phyloP scores from a whole-genome alignment of 495 filamentous ascomycete genomes.

The Physcia stellaris region DNA sequence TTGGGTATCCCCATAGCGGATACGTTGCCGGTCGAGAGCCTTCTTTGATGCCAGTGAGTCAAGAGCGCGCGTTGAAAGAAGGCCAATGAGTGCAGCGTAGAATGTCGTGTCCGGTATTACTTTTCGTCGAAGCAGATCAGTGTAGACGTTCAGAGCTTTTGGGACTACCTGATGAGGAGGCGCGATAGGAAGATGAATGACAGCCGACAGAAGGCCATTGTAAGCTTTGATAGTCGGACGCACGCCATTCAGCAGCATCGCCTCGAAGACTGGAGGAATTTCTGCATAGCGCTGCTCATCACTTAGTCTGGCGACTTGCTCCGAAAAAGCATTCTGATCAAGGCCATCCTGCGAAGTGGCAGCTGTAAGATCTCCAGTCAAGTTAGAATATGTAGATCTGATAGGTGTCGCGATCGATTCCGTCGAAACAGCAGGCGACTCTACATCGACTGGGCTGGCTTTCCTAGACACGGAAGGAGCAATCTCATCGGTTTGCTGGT shows the following conservation, averaged over 20 bases:
- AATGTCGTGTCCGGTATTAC: constrained; percentile 71
- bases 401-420: constrained; percentile 1
- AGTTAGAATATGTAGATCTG: constrained; percentile 3
- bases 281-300: constrained; percentile 58
- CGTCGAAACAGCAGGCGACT: too few relatives aligned
- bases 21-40: constrained; percentile 56
- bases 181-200: constrained; percentile 52
- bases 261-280: constrained; percentile 79
- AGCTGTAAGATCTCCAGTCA: constrained; percentile 9
- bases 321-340: constrained; percentile 55
- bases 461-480: too few relatives aligned
- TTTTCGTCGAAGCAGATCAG: constrained; percentile 83
- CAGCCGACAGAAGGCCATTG: constrained; percentile 76
- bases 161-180: constrained; percentile 67
- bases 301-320: constrained; percentile 59
- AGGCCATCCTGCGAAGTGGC: constrained; percentile 28
- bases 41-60: constrained; percentile 57
- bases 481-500: too few relatives aligned
- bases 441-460: too few relatives aligned
- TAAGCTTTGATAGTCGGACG: constrained; percentile 73
- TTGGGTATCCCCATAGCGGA: constrained; percentile 69
- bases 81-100: constrained; percentile 70
- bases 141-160: constrained; percentile 88
- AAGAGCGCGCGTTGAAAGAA: constrained; percentile 65
- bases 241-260: constrained; percentile 63